Percentiles rank a stretch among this genome's conserved stretches.
Conservation (phyloP, 768 basidiomycete species). For the Ramaria rubella region DNA sequence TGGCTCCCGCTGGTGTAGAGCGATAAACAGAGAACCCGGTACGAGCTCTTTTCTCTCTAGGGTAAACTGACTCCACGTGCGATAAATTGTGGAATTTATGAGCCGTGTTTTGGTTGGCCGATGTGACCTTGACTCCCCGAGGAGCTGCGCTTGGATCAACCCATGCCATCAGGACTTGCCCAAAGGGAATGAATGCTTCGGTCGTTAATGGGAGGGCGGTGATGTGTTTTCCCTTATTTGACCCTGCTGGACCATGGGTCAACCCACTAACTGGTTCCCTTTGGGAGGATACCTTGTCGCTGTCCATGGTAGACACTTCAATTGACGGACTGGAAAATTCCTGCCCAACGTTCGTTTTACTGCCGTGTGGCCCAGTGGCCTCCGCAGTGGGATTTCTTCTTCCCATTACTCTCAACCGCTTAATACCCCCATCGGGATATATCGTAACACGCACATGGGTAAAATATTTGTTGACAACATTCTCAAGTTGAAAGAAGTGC, state of each 20-base stretch:
- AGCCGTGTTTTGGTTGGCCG: slow-evolving; percentile 87
- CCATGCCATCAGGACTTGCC: slow-evolving; percentile 88
- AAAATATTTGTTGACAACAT: slow-evolving; percentile 47
- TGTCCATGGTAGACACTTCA: too few relatives aligned
- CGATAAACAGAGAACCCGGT: slow-evolving; percentile 79
- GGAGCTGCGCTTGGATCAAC: slow-evolving; percentile 58
- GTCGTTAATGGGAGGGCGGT: slow-evolving; percentile 69
- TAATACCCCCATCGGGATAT: slow-evolving; percentile 92
- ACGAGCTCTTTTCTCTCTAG: slow-evolving; percentile 46
- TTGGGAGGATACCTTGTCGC: too few relatives aligned
- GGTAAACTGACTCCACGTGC: slow-evolving; percentile 61
- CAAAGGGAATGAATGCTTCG: slow-evolving; percentile 84
- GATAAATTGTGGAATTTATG: slow-evolving; percentile 90
- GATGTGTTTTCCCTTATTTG: slow-evolving; percentile 22
- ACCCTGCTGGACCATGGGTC: background rate
- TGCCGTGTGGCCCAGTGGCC: background rate
- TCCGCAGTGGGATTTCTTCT: slow-evolving; percentile 35
- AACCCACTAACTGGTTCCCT: too few relatives aligned
- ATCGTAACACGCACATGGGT: slow-evolving; percentile 88
- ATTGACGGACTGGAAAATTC: too few relatives aligned
- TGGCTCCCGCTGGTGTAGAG: slow-evolving; percentile 53
- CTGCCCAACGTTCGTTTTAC: background rate
- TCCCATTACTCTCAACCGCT: slow-evolving; percentile 82
- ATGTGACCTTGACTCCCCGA: slow-evolving; percentile 61
- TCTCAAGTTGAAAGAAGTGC: slow-evolving; percentile 82